A percentile compares a stretch with the other conserved stretches of the same genome.
Conservation (phyloP, 2,329 filamentous ascomycete species). For the Verticillium albo-atrum region DNA sequence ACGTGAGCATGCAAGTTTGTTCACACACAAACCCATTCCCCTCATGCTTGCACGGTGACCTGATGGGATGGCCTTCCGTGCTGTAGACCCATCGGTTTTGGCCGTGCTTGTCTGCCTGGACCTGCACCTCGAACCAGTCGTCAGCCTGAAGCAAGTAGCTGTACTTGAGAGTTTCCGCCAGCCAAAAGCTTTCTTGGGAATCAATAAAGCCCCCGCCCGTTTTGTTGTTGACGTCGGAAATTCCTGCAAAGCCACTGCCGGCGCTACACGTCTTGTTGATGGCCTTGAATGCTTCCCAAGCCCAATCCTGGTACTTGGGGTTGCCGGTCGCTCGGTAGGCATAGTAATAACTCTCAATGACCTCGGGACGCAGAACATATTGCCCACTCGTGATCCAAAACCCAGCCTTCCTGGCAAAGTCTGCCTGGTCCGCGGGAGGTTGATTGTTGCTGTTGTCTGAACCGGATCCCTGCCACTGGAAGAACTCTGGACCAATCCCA, state of each 20-base stretch:
- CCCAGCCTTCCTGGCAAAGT: slow-evolving; percentile 62
- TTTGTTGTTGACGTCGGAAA: slow-evolving; percentile 60
- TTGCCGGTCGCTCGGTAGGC: slow-evolving; percentile 77
- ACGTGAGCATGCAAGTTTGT: background rate
- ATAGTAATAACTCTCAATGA: slow-evolving; percentile 82
- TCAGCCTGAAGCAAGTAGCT: slow-evolving; percentile 69
- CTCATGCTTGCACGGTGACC: background rate
- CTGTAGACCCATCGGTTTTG: slow-evolving; percentile 45
- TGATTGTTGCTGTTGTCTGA: slow-evolving; percentile 30
- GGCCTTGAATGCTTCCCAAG: slow-evolving; percentile 70
- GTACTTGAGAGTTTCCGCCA: slow-evolving; percentile 87
- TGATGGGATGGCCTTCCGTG: slow-evolving; percentile 43
- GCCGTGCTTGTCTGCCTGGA: slow-evolving; percentile 33
- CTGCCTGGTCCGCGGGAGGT: slow-evolving; percentile 39
- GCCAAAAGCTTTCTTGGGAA: slow-evolving; percentile 83
- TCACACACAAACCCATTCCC: background rate
- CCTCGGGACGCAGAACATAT: slow-evolving; percentile 75
- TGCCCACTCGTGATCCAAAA: slow-evolving; percentile 61
- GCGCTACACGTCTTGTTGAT: slow-evolving; percentile 61
- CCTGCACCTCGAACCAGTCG: slow-evolving; percentile 47
- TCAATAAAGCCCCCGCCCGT: slow-evolving; percentile 60
- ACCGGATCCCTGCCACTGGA: slow-evolving; percentile 53
- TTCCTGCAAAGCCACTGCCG: slow-evolving; percentile 61
- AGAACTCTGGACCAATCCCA: slow-evolving; percentile 71
- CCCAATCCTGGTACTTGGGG: slow-evolving; percentile 74